These are phyloP conservation scores for Yamadazyma dendronema DNA, from an alignment of 1,139 yeast genomes.

Conservation along the genomic window DNA sequence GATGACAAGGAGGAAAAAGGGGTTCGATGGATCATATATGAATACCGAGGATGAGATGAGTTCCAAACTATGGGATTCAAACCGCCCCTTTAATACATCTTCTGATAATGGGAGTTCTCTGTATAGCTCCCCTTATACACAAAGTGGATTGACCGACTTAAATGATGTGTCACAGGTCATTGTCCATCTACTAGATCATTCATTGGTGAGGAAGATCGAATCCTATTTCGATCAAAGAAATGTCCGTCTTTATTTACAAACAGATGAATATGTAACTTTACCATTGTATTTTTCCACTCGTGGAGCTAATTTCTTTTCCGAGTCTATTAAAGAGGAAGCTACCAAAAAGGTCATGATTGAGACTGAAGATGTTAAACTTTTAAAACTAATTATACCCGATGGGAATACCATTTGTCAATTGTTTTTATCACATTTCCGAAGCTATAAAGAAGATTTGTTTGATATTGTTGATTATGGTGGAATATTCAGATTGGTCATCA, in stretches of 20 bases:
- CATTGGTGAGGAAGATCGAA: conserved; percentile 2
- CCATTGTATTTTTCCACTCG: conserved; percentile 4
- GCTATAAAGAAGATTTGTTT: conserved; percentile 16
- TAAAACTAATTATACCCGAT: conserved; percentile 18
- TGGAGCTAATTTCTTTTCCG: conserved; percentile 9
- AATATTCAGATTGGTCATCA: conserved; percentile 7
- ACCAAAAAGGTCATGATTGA: conserved; percentile 10
- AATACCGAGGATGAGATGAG: background rate
- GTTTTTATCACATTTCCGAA: conserved; percentile 15
- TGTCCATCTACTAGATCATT: background rate
- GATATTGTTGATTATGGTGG: conserved; percentile 17
- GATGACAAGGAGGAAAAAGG: conserved; percentile 14
- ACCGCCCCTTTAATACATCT: background rate
- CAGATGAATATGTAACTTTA: conserved; percentile 4
- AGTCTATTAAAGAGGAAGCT: conserved; percentile 12
- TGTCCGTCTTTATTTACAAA: conserved; percentile 1
- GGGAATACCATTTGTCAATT: conserved; percentile 12
- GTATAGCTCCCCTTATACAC: conserved; percentile 1
- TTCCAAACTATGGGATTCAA: background rate
- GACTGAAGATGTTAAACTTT: conserved; percentile 19
- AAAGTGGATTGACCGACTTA: background rate
- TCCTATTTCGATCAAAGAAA: conserved; percentile 4
- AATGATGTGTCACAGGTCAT: background rate
- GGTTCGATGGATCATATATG: background rate
- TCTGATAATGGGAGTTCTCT: conserved; percentile 2